phyloP scores from a whole-genome alignment of 495 filamentous ascomycete genomes.

The Hyaloscypha hepaticicola region DNA sequence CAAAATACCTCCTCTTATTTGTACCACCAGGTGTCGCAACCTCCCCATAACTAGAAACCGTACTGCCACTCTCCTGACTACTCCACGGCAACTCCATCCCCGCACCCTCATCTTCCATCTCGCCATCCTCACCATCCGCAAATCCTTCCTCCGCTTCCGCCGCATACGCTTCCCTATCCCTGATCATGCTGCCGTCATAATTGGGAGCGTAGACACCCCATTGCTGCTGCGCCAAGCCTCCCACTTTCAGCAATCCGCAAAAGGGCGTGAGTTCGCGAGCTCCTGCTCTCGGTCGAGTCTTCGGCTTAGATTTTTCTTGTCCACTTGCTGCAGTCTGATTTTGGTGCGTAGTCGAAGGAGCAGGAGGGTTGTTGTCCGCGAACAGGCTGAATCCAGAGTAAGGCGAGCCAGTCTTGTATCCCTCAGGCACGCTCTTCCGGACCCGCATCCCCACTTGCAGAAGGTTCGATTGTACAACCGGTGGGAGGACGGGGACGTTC shows the following conservation, averaged over 20 bases:
- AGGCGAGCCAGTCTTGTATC: slow-evolving; percentile 71
- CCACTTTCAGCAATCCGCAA: slow-evolving; percentile 69
- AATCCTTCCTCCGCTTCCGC: background rate
- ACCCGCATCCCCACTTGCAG: slow-evolving; percentile 90
- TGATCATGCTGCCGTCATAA: background rate
- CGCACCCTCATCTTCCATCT: slow-evolving; percentile 19
- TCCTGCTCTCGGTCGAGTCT: slow-evolving; percentile 32
- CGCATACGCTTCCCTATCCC: background rate
- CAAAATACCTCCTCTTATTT: slow-evolving; percentile 29
- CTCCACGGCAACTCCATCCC: slow-evolving; percentile 14
- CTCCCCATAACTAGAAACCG: slow-evolving; percentile 12
- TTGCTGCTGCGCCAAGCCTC: slow-evolving; percentile 39
- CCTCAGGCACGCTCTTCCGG: slow-evolving; percentile 86
- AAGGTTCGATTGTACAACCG: slow-evolving; percentile 70
- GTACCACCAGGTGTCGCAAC: background rate
- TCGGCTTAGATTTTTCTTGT: background rate
- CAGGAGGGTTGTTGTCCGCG: slow-evolving; percentile 31
- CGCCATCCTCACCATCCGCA: slow-evolving; percentile 10
- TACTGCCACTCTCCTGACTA: slow-evolving; percentile 22
- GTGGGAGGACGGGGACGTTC: slow-evolving; percentile 49
- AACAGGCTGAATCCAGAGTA: slow-evolving; percentile 47
- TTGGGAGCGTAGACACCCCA: slow-evolving; percentile 23
- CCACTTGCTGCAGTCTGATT: no score
- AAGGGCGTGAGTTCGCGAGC: slow-evolving; percentile 67
- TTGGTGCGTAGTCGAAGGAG: background rate